Evolutionary conservation across 1,284 basidiomycete genomes (phyloP), one percentile per base, ranked within the genome.

Genomic region (Grifola frondosa): DNA sequence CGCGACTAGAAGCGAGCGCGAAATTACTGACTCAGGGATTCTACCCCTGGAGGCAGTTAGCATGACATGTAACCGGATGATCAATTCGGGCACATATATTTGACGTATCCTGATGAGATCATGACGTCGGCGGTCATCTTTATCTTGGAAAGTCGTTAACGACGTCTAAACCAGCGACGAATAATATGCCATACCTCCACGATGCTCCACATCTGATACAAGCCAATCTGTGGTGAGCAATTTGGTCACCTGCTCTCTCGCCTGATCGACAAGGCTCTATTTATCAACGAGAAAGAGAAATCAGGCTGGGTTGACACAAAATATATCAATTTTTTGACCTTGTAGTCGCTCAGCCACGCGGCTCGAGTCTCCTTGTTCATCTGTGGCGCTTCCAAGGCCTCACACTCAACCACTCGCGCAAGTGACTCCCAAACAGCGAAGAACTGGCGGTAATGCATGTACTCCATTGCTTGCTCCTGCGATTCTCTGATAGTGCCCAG

Each of bases 1-100:
- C n/a, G 16, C 13, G 22, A 4, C 10, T 46, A 19, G 23, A 32
- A 33, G 20, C 23, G 19, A 50, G 36, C 40, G 17, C 38, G 11
- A 28, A 20, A 16, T n/a, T n/a, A 74, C 87, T 44, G 56, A 94
- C 88, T 75, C 71, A 10, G 86, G 81, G 31, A 94, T 71, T 12
- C 78, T 68, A 6, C 70, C 62, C 15, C 84, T 71, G 6, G 91
- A 89, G 26, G 76, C 70, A 49, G 83, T 78, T 11, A 98, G 71
- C 44, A 87, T 70, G 23, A 75, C 70, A 60, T 98, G 95, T 13
- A 98, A 69, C 16, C 91, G 82, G 48, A 97, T 74, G 51, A 98
- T 81, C 28, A 98, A 75, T 61, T 97, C 93, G 0, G 95, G 96
- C 15, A 98, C 74, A 65, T 90, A 96, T 26, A 95, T 84, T 55